Base-by-base conservation (phyloP, 345 rosid species). In the Euphorbia peplus region DNA sequence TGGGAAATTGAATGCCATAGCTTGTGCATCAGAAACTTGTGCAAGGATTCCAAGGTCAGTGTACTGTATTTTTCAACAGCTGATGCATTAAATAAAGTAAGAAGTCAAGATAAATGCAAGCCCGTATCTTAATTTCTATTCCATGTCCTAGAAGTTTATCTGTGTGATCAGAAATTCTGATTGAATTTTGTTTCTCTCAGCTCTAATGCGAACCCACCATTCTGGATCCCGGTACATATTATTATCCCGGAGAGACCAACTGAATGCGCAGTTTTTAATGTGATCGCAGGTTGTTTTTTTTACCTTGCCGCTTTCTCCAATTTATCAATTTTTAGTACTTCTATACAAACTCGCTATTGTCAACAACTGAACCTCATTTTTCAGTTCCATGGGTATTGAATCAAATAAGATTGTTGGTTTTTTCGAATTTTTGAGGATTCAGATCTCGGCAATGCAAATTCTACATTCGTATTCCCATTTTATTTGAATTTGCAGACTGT, bases 11-110 rank as follows among this genome's bases (percentile, higher is more conserved):
- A 95, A 95, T 76, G 97, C 96, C n/a, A 90, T 95, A 56, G 99
- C 99, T 74, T 95, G 99, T 75, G 99, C 99, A 50, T 88, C 99
- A 0, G 99, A 95, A 71, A 95, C 99, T 64, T 95, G 99, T 75
- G 99, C 99, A 0, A 82, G 99, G 77, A 95, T 95, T 76, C 97
- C 99, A 7, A 88, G 99, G 99, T 91, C 53, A 26, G 71, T 70
- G 22, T 25, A 56, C 4, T 26, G 24, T 55, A 29, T 39, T 2
- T 39, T 30, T 59, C 24, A 30, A 10, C 3, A 30, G 25, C 42
- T 59, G 63, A 24, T 26, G n/a, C 14, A 28, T 57, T 12, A 24
- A 12, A 8, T 35, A n/a, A 19, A 26, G 15, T 58, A 30, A 64
- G 13, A 57, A 32, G 54, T 32, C 13, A 24, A 53, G 37, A 69